Evolutionary conservation across 208 protist genomes (phyloP).

Genomic region (Trypanosoma platydactyli): DNA sequence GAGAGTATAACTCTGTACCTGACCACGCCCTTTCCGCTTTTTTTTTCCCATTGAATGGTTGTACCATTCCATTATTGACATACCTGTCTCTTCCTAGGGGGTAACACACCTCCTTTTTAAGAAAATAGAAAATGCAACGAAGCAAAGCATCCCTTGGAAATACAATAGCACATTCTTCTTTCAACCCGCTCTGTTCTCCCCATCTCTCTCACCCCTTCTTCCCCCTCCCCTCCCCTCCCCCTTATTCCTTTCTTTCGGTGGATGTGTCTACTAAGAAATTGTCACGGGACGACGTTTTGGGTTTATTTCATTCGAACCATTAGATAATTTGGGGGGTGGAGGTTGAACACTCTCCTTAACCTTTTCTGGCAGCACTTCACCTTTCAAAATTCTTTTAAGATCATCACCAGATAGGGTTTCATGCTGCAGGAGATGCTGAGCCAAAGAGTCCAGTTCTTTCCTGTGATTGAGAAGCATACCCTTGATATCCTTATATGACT

Average conservation of each 20-base stretch:
- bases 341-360: slow-evolving; percentile 29
- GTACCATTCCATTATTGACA: not conserved
- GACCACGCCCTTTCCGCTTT: no score
- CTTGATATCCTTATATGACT: slow-evolving; percentile 80
- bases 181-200: not conserved
- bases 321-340: slow-evolving; percentile 18
- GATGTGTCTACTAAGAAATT: slow-evolving; percentile 34
- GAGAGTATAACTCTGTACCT: no score
- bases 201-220: not conserved
- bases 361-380: slow-evolving; percentile 60
- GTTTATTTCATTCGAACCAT: slow-evolving; percentile 21
- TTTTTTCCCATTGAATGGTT: not conserved
- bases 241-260: not conserved
- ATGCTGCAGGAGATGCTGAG: slow-evolving; percentile 79
- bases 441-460: slow-evolving; percentile 71
- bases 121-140: no score
- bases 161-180: not conserved
- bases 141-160: no score
- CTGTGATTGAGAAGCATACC: slow-evolving; percentile 61
- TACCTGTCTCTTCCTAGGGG: not conserved
- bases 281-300: slow-evolving; percentile 37
- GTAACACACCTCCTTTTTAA: no score
- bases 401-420: slow-evolving; percentile 87
- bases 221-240: not conserved
- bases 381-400: slow-evolving; percentile 72